Conservation (phyloP, 495 filamentous ascomycete genomes). For the Thermochaetoides thermophila region DNA sequence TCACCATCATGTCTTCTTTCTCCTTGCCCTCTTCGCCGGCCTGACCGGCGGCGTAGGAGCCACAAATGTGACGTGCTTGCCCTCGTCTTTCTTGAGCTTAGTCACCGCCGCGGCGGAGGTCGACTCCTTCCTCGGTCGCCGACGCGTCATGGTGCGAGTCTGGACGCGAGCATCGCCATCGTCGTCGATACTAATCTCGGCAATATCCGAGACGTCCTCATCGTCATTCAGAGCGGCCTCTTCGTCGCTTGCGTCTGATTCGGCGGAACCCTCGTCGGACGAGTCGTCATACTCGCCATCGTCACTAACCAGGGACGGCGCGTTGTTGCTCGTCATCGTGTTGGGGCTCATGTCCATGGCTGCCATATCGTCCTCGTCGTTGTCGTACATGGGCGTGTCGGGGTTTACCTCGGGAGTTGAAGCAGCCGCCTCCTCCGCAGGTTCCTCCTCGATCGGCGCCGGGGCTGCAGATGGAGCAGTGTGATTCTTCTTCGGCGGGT, state of each 20-base stretch:
- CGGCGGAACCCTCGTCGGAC: constrained; percentile 31
- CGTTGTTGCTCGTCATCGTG: constrained; percentile 62
- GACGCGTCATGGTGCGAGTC: no score
- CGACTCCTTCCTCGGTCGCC: no score
- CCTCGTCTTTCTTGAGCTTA: constrained; percentile 30
- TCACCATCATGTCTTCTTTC: constrained; percentile 12
- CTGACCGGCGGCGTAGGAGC: constrained; percentile 22
- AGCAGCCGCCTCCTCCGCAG: not conserved
- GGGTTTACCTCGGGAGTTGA: constrained; percentile 18
- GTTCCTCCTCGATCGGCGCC: constrained; percentile 10
- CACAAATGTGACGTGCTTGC: constrained; percentile 33
- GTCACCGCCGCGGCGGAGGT: constrained; percentile 1
- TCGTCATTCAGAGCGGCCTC: constrained; percentile 10
- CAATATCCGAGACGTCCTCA: constrained; percentile 27
- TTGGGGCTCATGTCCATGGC: constrained; percentile 62
- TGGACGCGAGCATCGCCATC: constrained; percentile 22
- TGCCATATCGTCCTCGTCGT: constrained; percentile 36
- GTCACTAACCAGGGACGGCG: constrained; percentile 79
- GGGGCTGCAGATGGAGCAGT: constrained; percentile 29
- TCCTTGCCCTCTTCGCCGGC: constrained; percentile 18
- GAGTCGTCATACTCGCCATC: constrained; percentile 61
- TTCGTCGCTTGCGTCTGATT: constrained; percentile 25
- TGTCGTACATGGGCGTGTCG: constrained; percentile 28
- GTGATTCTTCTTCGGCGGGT: constrained; percentile 26
- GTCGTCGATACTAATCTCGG: constrained; percentile 33